These are phyloP conservation scores for Volutella citrinella DNA, from an alignment of 2,329 filamentous ascomycete species.

Conservation along the genomic window DNA sequence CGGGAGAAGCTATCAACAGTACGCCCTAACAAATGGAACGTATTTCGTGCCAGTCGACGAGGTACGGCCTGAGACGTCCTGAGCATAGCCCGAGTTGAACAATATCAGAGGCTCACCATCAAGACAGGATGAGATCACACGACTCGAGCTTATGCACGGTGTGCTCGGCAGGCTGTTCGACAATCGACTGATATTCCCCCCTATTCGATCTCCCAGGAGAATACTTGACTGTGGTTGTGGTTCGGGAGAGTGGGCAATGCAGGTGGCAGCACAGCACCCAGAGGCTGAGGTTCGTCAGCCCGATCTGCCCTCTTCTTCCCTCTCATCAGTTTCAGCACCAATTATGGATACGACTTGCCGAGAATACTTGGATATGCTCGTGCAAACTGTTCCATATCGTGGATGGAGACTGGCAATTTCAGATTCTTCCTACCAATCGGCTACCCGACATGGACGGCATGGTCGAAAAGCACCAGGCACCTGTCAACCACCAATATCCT, in stretches of 20 bases:
- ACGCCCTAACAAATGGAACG: constrained; percentile 60
- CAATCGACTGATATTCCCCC: constrained; percentile 66
- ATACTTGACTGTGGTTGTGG: constrained; percentile 74
- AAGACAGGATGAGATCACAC: constrained; percentile 63
- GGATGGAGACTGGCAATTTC: no score
- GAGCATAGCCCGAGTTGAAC: constrained; percentile 1
- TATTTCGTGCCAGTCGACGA: constrained; percentile 71
- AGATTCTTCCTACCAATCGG: no score
- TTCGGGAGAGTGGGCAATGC: constrained; percentile 66
- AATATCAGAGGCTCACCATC: constrained; percentile 11
- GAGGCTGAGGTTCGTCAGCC: constrained; percentile 62
- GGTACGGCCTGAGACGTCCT: constrained; percentile 41
- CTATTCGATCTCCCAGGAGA: constrained; percentile 52
- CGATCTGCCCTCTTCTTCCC: background rate
- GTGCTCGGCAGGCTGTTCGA: constrained; percentile 65
- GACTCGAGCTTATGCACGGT: constrained; percentile 61
- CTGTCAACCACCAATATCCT: no score
- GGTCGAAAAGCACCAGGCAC: no score
- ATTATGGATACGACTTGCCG: no score
- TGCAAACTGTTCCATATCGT: no score
- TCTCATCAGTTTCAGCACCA: no score
- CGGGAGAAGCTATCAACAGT: constrained; percentile 65
- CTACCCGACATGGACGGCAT: no score
- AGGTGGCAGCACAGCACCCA: constrained; percentile 63
- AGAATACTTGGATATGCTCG: no score